phyloP scores from a whole-genome alignment of 306 rosid species.

The Ziziphus jujuba region DNA sequence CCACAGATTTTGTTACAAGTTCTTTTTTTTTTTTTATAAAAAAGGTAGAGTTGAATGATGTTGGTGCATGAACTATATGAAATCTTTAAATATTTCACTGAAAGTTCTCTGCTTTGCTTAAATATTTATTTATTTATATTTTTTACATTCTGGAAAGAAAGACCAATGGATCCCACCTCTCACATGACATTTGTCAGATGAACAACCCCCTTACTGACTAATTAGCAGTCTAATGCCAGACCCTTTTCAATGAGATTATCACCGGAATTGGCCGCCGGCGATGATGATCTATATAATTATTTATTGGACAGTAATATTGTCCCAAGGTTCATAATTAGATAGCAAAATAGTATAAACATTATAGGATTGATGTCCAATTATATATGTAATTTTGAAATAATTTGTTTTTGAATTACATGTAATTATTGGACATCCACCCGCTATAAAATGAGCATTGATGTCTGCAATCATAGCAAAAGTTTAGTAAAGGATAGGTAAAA shows the following conservation, averaged over 20 bases:
- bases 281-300: neutral
- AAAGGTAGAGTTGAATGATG: constrained; percentile 22
- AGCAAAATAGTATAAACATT: no score
- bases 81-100: constrained; percentile 26
- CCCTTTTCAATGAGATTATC: neutral
- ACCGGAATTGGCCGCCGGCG: constrained; percentile 4
- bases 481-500: no score
- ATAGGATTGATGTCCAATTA: no score
- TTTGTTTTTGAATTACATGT: no score
- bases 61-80: constrained; percentile 58
- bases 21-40: neutral
- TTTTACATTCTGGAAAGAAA: constrained; percentile 31
- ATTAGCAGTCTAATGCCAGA: neutral
- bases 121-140: constrained; percentile 4
- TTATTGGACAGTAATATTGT: no score
- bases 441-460: no score
- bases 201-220: neutral
- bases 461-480: no score
- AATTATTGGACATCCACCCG: no score
- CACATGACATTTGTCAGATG: constrained; percentile 85
- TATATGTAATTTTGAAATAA: no score
- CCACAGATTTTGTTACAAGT: constrained; percentile 19
- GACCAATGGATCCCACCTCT: constrained; percentile 51
- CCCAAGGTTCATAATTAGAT: no score
- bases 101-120: constrained; percentile 26